Base-by-base conservation (phyloP, 352 stramenopile genomes). In the Pythium rishiriense region DNA sequence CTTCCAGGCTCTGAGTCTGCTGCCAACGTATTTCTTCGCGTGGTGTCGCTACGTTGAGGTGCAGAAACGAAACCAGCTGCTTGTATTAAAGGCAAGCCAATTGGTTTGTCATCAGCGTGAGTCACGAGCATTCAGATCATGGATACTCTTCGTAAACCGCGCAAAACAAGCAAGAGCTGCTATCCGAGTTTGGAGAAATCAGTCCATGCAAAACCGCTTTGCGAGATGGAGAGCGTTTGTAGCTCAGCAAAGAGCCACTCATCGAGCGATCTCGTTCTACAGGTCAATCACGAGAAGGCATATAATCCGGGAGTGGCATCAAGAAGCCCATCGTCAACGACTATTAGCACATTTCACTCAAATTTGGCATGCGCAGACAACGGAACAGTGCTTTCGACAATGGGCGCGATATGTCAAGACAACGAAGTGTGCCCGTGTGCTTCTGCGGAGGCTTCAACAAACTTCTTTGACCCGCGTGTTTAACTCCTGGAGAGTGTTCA, bases 1-100 rank as follows among this genome's bases (percentile, higher is more conserved):
- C 0, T 87, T 85, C 39, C 74, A 69, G 1, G 72, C 76, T 8
- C 78, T 83, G n/a, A 70, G 62, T 10, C 5, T 82, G 0, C 48
- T 85, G 1, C 75, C 75, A 0, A 47, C 57, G 15, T 58, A 66
- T 63, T 83, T 87, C 28, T n/a, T 39, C 2, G 48, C 37, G 0
- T 85, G 81, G 81, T 74, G 57, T 37, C 26, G 28, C 0, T 79
- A 64, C 29, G n/a, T 73, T 0, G 6, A 37, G 0, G 12, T 33
- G 3, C 55, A 68, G 25, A 62, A 61, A 2, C 61, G 56, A 4
- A 66, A 66, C 7, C 51, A 58, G 21, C 29, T 62, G 24, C 28
- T 80, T 3, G 3, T 82, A 21, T 41, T 70, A 2, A 68, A 66
- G 3, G 78, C 78, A 5, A 70, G 43, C 22, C 58, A 60, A 9